These are phyloP conservation scores for Aspergillus aculeatus DNA, from an alignment of 2,329 filamentous ascomycete species.

Conservation along the genomic window DNA sequence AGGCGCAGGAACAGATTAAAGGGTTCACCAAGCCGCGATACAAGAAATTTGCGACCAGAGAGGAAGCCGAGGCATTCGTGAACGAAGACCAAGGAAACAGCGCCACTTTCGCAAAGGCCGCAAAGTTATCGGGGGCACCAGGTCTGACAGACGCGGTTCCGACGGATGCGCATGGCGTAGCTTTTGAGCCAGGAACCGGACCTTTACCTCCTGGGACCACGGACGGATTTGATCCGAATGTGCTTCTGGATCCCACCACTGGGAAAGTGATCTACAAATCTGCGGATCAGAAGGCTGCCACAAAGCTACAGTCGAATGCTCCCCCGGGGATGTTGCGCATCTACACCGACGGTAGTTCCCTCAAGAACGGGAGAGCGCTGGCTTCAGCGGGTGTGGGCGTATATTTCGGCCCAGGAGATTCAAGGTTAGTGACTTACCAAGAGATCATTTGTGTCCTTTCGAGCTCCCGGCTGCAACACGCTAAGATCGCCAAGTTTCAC, in stretches of 20 bases:
- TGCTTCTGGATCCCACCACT: constrained; percentile 54
- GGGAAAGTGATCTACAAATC: constrained; percentile 58
- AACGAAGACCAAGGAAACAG: constrained; percentile 35
- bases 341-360: constrained; percentile 63
- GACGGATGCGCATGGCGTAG: constrained; percentile 44
- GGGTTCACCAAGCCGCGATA: constrained; percentile 68
- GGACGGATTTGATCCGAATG: constrained; percentile 61
- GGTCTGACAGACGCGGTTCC: constrained; percentile 43
- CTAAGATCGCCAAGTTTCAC: constrained; percentile 7
- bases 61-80: constrained; percentile 78
- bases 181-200: constrained; percentile 54
- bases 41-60: constrained; percentile 65
- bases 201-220: constrained; percentile 56
- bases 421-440: constrained; percentile 45
- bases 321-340: constrained; percentile 56
- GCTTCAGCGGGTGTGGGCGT: constrained; percentile 63
- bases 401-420: constrained; percentile 61
- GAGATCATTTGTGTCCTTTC: neutral
- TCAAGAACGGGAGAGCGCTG: constrained; percentile 56
- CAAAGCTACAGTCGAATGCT: constrained; percentile 45
- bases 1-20: constrained; percentile 69
- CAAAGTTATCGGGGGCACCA: constrained; percentile 28
- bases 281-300: constrained; percentile 48
- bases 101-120: constrained; percentile 28
- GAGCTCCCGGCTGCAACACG: neutral